Percentiles rank a stretch among this genome's conserved stretches.
Evolutionary conservation across 371 early-diverging fungal genomes (phyloP).

Genomic region (Syncephalis plumigaleata): DNA sequence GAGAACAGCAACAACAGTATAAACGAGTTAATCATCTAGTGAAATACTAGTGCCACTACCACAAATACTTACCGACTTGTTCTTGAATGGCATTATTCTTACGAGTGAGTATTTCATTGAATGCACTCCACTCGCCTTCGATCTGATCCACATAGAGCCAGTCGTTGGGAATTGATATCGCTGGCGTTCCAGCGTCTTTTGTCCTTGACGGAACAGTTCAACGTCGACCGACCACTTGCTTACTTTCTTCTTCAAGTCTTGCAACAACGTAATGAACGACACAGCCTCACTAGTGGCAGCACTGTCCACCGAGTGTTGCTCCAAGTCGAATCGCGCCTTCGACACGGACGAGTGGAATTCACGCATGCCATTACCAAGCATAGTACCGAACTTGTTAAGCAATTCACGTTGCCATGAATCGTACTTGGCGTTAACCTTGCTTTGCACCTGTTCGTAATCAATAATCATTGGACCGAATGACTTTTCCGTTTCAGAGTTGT

Average conservation of each 20-base stretch:
- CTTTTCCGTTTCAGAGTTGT: conserved; percentile 82
- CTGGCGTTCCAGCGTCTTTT: conserved; percentile 86
- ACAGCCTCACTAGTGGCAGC: conserved; percentile 85
- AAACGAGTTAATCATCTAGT: conserved; percentile 1
- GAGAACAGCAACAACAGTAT: background rate
- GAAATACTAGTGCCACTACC: background rate
- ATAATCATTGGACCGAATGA: conserved; percentile 76
- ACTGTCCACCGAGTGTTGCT: conserved; percentile 72
- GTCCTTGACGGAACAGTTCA: conserved; percentile 75
- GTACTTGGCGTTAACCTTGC: conserved; percentile 94
- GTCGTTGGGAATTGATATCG: conserved; percentile 86
- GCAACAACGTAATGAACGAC: conserved; percentile 87
- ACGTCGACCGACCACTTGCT: conserved; percentile 70
- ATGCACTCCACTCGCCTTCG: conserved; percentile 95
- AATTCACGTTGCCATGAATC: conserved; percentile 96
- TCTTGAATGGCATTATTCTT: conserved; percentile 89
- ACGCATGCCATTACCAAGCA: conserved; percentile 69
- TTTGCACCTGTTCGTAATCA: conserved; percentile 94
- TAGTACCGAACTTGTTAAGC: conserved; percentile 74
- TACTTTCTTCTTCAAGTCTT: conserved; percentile 80
- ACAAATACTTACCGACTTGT: conserved; percentile 19
- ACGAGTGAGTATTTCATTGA: conserved; percentile 79
- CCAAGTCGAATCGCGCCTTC: conserved; percentile 71
- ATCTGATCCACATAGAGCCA: conserved; percentile 94
- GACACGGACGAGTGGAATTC: conserved; percentile 61